Evolutionary conservation across 1,284 basidiomycete species (phyloP), one percentile per base, ranked within the genome.

Genomic region (Sporisorium sorghi): DNA sequence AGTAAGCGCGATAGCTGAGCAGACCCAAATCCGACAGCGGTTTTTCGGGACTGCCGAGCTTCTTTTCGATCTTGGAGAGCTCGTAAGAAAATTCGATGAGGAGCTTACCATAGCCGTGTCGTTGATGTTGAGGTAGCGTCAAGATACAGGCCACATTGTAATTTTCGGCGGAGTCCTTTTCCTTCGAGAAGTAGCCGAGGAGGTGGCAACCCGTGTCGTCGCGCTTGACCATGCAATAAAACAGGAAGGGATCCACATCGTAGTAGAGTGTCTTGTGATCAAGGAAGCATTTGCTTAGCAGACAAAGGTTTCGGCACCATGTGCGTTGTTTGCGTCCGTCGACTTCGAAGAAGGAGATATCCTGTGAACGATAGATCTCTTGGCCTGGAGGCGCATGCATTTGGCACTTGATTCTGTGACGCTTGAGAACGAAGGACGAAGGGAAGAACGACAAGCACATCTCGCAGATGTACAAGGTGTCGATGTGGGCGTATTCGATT

Each of bases 221-320:
- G 70, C 94, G 90, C 82, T 91, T 90, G 58, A 91, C 82, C 94
- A 99, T 96, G 85, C 96, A 91, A 88, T 99, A 99, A 88, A 95
- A 99, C 88, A 99, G 89, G 87, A 99, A 99, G 5, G 97, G 97
- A 67, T 97, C 98, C 78, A 99, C 97, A 86, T 99, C 97, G 87
- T 98, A 99, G 87, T 99, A 99, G 76, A 99, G 88, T 28, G 97
- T 99, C 88, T 99, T 99, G 69, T 99, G 97, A 85, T 99, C 97
- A 76, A 99, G 90, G 86, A 99, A 99, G 85, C 94, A 97, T 86
- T 99, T 99, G 44, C 92, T 95, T 44, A 99, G 87, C 72, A 99
- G 88, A 86, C 96, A 99, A 63, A 99, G 87, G 86, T 99, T 98
- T 76, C 97, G 89, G 86, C 97, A 99, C 91, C 93, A 99, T 1